A percentile compares a stretch with the other conserved stretches of the same genome.
phyloP scores from a whole-genome alignment of 768 basidiomycete species.

The Psilocybe sp. region DNA sequence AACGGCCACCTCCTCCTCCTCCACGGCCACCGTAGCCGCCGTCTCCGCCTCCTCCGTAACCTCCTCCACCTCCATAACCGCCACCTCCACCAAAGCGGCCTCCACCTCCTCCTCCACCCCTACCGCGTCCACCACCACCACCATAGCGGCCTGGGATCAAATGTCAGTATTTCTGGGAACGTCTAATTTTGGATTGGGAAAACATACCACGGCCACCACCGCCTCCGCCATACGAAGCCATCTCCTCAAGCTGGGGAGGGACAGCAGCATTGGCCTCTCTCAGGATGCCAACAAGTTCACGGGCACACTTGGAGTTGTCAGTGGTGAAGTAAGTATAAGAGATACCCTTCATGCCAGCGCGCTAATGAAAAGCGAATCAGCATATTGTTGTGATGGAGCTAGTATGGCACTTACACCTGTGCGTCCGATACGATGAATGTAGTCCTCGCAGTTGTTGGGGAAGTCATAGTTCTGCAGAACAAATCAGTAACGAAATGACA shows the following conservation, averaged over 20 bases:
- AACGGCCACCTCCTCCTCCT: conserved; percentile 38
- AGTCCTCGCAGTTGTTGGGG: conserved; percentile 97
- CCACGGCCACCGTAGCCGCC: conserved; percentile 40
- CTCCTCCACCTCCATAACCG: conserved; percentile 40
- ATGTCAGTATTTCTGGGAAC: conserved; percentile 6
- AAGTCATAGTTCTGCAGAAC: conserved; percentile 88
- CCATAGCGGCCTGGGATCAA: conserved; percentile 55
- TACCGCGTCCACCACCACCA: conserved; percentile 31
- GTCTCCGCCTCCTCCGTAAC: conserved; percentile 41
- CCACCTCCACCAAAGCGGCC: conserved; percentile 45
- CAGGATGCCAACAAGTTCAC: conserved; percentile 85
- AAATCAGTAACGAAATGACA: conserved; percentile 6
- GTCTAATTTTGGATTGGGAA: background rate
- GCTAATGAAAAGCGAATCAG: conserved; percentile 42
- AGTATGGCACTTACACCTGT: conserved; percentile 65
- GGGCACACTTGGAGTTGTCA: conserved; percentile 91
- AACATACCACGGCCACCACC: conserved; percentile 71
- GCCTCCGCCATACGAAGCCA: conserved; percentile 84
- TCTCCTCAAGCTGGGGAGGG: conserved; percentile 90
- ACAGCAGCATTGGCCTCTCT: conserved; percentile 83
- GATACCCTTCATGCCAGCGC: conserved; percentile 87
- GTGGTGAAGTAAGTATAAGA: conserved; percentile 97
- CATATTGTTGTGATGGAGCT: background rate
- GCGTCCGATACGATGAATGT: conserved; percentile 98
- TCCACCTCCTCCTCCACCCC: conserved; percentile 41